Evolutionary conservation across 495 filamentous ascomycete species (phyloP).

Genomic region (Tetracladium marchalianum): DNA sequence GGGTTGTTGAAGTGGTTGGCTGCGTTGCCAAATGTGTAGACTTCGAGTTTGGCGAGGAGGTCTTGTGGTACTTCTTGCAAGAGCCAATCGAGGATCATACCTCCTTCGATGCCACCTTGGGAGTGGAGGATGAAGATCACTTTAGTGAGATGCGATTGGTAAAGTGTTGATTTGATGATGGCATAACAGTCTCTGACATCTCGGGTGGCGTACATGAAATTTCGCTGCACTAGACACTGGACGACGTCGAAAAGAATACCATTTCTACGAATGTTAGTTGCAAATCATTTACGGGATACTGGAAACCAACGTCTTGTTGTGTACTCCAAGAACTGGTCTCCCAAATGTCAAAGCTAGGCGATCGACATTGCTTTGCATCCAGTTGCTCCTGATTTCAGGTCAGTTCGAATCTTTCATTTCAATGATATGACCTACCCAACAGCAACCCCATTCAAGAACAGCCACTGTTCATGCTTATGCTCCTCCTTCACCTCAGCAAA

Average conservation of each 20-base stretch:
- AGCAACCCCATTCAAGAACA: constrained; percentile 64
- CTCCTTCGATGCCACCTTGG: constrained; percentile 72
- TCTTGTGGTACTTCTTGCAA: constrained; percentile 64
- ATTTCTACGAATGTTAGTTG: constrained; percentile 11
- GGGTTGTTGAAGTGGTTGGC: constrained; percentile 89
- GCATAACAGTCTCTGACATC: constrained; percentile 51
- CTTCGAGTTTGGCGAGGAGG: constrained; percentile 58
- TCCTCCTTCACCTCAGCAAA: constrained; percentile 3
- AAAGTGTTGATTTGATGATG: constrained; percentile 48
- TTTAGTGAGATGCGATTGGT: constrained; percentile 50
- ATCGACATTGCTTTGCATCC: constrained; percentile 61
- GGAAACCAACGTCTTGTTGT: constrained; percentile 55
- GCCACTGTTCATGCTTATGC: constrained; percentile 55
- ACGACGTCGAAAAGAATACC: constrained; percentile 68
- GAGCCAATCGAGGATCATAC: constrained; percentile 69
- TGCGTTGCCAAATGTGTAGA: constrained; percentile 79
- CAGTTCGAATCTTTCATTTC: constrained; percentile 1
- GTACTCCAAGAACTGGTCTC: constrained; percentile 66
- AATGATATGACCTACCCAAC: constrained; percentile 37
- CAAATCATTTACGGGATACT: neutral
- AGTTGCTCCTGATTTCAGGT: constrained; percentile 30
- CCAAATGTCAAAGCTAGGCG: constrained; percentile 65
- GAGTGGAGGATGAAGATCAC: constrained; percentile 73
- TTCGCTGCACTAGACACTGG: constrained; percentile 68
- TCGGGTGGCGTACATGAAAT: constrained; percentile 60